A percentile compares a stretch with the other conserved stretches of the same genome.
Conservation (phyloP, 768 basidiomycete species). For the Rhodotorula sphaerocarpa region DNA sequence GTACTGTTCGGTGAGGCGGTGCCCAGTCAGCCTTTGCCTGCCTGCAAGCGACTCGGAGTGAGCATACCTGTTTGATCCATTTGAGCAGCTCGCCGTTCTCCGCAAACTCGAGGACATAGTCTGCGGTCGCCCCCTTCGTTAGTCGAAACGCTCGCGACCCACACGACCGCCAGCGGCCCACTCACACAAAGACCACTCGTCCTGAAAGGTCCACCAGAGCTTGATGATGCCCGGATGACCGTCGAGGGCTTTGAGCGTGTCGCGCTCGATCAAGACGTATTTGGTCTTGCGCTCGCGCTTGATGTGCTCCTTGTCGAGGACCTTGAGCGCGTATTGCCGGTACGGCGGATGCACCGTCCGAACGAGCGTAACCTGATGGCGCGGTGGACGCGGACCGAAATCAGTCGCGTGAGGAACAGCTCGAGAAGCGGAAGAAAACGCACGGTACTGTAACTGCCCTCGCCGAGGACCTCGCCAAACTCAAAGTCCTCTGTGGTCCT, state of each 20-base stretch:
- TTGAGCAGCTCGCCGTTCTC: constrained; percentile 47
- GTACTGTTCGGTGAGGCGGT: constrained; percentile 43
- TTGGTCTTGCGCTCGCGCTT: constrained; percentile 64
- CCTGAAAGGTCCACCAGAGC: constrained; percentile 76
- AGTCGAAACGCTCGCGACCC: not conserved
- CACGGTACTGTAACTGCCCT: constrained; percentile 75
- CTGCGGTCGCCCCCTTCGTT: constrained; percentile 32
- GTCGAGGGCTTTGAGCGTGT: constrained; percentile 51
- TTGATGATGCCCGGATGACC: constrained; percentile 74
- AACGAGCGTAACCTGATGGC: constrained; percentile 19
- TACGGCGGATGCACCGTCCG: constrained; percentile 44
- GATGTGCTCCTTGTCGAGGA: constrained; percentile 75
- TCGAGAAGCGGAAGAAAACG: constrained; percentile 39
- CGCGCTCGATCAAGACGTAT: constrained; percentile 71
- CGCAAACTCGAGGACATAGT: constrained; percentile 48
- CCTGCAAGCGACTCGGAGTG: not conserved
- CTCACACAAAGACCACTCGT: constrained; percentile 73
- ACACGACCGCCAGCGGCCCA: constrained; percentile 36
- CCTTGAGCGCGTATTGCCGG: constrained; percentile 66
- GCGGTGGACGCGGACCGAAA: too few species aligned
- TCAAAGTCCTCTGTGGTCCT: constrained; percentile 55
- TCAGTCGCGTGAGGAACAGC: not conserved
- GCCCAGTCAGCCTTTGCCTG: too few species aligned
- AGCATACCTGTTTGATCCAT: constrained; percentile 43
- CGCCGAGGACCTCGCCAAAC: constrained; percentile 65